Evolutionary conservation across 768 basidiomycete genomes (phyloP), one percentile per base, ranked within the genome.

Genomic region (Tulasnella calospora): DNA sequence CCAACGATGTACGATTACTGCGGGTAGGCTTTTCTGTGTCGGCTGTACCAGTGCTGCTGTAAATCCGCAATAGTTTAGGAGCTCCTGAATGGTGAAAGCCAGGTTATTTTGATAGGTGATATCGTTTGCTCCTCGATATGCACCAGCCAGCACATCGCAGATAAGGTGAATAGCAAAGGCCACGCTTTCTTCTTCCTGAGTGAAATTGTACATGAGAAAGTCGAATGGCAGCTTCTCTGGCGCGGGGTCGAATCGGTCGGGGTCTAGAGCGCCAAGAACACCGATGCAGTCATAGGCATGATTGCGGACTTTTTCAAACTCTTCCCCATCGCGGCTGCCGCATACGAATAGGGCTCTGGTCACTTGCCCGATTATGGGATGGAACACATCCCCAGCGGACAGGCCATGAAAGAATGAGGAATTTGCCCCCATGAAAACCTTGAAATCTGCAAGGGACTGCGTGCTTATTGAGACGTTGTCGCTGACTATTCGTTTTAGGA

Each of bases 121-220:
- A 82, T 99, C 97, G 83, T 95, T 97, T 0, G 97, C 96, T 3
- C 96, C 93, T 1, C 94, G 91, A 84, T 95, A 98, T 1, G 94
- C 93, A 30, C 92, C 91, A 23, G 97, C 95, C 2, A 99, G 89
- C 4, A 96, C 88, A 78, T 96, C 90, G 73, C 87, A 86, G 78
- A 99, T 92, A 61, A 99, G 90, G 83, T 97, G 93, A 35, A 95
- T 84, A 0, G 92, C 95, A 82, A 99, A 99, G 8, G 86, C 81
- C 71, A 90, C 85, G 0, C 93, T 89, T 84, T 98, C 96, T 19
- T 86, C 86, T 72, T 92, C 90, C 80, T 96, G 92, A 0, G 86
- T 86, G 83, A 95, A 98, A 83, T 98, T 96, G 82, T 88, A 89
- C 79, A 90, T 86, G 71, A 98, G 88, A 35, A 67, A 67, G 70